Percentiles rank a stretch among this genome's conserved stretches.
phyloP scores from a whole-genome alignment of 2,329 filamentous ascomycete genomes.

The Pseudopyrenochaeta lycopersici region DNA sequence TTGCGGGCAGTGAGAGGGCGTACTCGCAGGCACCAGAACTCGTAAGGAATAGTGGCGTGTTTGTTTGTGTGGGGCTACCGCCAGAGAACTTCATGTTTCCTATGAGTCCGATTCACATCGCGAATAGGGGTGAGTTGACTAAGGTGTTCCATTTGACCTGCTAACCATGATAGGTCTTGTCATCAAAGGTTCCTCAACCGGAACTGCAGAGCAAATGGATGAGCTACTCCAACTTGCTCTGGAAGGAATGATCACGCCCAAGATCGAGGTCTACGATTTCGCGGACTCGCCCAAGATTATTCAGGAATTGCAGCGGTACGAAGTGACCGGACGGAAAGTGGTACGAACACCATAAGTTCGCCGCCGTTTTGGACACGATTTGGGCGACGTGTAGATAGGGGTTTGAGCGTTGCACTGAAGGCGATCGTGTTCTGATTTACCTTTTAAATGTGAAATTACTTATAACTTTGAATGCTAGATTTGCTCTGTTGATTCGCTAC shows the following conservation, averaged over 20 bases:
- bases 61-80: constrained; percentile 59
- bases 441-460: too few species aligned
- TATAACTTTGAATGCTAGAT: too few species aligned
- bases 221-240: constrained; percentile 56
- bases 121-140: constrained; percentile 50
- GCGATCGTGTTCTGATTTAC: too few species aligned
- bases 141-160: neutral
- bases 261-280: constrained; percentile 48
- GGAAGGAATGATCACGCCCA: constrained; percentile 52
- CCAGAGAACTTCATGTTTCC: constrained; percentile 55
- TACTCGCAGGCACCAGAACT: constrained; percentile 56
- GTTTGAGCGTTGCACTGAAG: too few species aligned
- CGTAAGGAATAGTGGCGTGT: constrained; percentile 56
- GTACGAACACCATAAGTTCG: constrained; percentile 35
- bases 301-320: constrained; percentile 43
- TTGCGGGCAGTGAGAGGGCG: constrained; percentile 56
- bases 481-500: too few species aligned
- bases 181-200: constrained; percentile 58
- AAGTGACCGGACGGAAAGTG: constrained; percentile 48
- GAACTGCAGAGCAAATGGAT: constrained; percentile 56
- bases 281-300: constrained; percentile 47
- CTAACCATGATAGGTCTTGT: constrained; percentile 44
- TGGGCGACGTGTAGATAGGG: too few species aligned
- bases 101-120: constrained; percentile 58
- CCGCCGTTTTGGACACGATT: too few species aligned